phyloP scores from a whole-genome alignment of 495 filamentous ascomycete genomes.

The Cercophora sp. region DNA sequence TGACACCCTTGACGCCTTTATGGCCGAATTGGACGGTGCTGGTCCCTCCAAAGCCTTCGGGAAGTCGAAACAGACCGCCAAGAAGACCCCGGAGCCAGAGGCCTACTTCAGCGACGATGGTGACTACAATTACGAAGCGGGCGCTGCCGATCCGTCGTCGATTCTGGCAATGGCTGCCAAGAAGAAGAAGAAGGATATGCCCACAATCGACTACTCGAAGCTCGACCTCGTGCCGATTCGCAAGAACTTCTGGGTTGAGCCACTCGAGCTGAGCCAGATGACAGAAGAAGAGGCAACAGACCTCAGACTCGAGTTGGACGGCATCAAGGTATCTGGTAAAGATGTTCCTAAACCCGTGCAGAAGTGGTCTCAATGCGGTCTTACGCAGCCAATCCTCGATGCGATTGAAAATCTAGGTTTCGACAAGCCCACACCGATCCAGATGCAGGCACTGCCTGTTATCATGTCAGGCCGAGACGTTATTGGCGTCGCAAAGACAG shows the following conservation, averaged over 20 bases:
- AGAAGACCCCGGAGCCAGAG: conserved; percentile 62
- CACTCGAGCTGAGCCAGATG: conserved; percentile 76
- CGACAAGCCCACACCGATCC: conserved; percentile 86
- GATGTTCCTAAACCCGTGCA: conserved; percentile 88
- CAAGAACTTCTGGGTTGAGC: conserved; percentile 92
- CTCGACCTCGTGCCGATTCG: conserved; percentile 79
- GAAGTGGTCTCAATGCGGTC: conserved; percentile 94
- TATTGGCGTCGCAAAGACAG: conserved; percentile 95
- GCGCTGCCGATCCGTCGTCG: conserved; percentile 67
- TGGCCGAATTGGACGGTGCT: conserved; percentile 64
- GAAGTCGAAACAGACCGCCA: conserved; percentile 38
- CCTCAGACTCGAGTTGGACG: conserved; percentile 82
- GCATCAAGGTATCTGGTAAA: conserved; percentile 83
- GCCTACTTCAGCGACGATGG: conserved; percentile 84
- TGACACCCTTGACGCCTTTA: conserved; percentile 94
- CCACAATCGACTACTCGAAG: conserved; percentile 78
- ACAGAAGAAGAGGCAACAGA: conserved; percentile 79
- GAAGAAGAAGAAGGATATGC: conserved; percentile 96
- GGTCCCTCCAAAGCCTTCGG: conserved; percentile 16
- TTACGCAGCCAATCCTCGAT: conserved; percentile 82
- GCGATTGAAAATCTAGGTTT: conserved; percentile 81
- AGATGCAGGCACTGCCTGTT: conserved; percentile 89
- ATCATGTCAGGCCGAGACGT: conserved; percentile 97
- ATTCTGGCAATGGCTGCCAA: conserved; percentile 85
- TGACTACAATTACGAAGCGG: conserved; percentile 70